Evolutionary conservation across 805 yeast genomes (phyloP).

Genomic region (Yarrowia sp.): DNA sequence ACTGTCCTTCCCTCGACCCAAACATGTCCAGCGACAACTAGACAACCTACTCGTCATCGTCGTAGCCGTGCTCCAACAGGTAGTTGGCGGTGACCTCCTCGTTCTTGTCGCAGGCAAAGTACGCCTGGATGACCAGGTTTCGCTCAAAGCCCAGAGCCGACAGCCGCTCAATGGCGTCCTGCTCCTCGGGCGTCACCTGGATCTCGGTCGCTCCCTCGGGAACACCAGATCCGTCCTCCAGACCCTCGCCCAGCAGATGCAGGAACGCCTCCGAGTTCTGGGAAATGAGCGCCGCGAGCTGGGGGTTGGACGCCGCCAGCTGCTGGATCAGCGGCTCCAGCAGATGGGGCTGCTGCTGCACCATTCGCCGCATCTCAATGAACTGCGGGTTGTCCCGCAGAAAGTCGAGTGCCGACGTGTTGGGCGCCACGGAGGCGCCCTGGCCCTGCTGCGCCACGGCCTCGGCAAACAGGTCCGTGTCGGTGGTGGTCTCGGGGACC

Average conservation of each 20-base stretch:
- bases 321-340: conserved; percentile 81
- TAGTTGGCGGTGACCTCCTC: conserved; percentile 96
- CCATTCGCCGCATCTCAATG: conserved; percentile 67
- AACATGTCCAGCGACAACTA: not conserved
- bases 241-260: conserved; percentile 59
- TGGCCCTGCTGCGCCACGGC: conserved; percentile 36
- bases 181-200: conserved; percentile 74
- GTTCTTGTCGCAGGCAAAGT: conserved; percentile 96
- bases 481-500: conserved; percentile 32
- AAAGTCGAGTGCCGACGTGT: conserved; percentile 43
- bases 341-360: conserved; percentile 84
- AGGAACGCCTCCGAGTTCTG: conserved; percentile 81
- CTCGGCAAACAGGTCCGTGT: conserved; percentile 44
- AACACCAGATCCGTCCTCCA: conserved; percentile 41
- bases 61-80: conserved; percentile 54
- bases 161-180: conserved; percentile 82
- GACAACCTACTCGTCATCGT: conserved; percentile 29
- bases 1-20: not conserved
- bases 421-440: conserved; percentile 42
- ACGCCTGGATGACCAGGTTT: conserved; percentile 82
- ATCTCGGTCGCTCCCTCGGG: conserved; percentile 49
- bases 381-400: conserved; percentile 41
- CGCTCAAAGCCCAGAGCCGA: conserved; percentile 93
- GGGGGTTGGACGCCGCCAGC: conserved; percentile 78
- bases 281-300: conserved; percentile 66